Evolutionary conservation across 2,329 filamentous ascomycete genomes (phyloP).

Genomic region (Grosmannia huntii): DNA sequence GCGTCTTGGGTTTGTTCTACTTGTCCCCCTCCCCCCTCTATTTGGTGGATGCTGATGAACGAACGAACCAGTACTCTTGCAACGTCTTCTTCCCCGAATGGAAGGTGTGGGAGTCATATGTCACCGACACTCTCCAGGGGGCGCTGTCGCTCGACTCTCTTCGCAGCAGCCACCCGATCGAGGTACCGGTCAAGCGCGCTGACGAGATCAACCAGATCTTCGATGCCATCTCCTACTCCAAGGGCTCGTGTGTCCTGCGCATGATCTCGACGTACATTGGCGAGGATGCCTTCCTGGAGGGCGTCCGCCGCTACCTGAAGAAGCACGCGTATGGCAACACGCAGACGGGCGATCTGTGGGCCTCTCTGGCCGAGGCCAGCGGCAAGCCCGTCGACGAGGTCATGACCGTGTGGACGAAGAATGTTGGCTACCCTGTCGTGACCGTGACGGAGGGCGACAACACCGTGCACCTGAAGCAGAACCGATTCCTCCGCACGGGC

Average conservation of each 20-base stretch:
- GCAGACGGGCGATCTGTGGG: conserved; percentile 81
- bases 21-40: not conserved
- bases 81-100: conserved; percentile 94
- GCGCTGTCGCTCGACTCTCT: conserved; percentile 81
- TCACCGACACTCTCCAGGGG: conserved; percentile 81
- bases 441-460: conserved; percentile 66
- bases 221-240: conserved; percentile 93
- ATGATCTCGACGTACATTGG: conserved; percentile 96
- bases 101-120: conserved; percentile 95
- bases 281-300: conserved; percentile 85
- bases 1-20: conserved; percentile 40
- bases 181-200: conserved; percentile 88
- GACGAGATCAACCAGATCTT: conserved; percentile 98
- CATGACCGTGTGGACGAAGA: conserved; percentile 95
- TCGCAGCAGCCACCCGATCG: conserved; percentile 89
- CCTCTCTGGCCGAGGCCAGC: conserved; percentile 73
- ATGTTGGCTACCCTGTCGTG: conserved; percentile 85
- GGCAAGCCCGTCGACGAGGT: conserved; percentile 82
- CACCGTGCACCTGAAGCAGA: conserved; percentile 80
- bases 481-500: conserved; percentile 83
- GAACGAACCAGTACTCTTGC: conserved; percentile 58
- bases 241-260: conserved; percentile 87
- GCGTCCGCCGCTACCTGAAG: conserved; percentile 80
- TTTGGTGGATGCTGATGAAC: not conserved
- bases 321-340: conserved; percentile 97